A percentile compares a stretch with the other conserved stretches of the same genome.
Evolutionary conservation across 2,329 filamentous ascomycete genomes (phyloP).

Genomic region (Sphaerostilbella broomeana): DNA sequence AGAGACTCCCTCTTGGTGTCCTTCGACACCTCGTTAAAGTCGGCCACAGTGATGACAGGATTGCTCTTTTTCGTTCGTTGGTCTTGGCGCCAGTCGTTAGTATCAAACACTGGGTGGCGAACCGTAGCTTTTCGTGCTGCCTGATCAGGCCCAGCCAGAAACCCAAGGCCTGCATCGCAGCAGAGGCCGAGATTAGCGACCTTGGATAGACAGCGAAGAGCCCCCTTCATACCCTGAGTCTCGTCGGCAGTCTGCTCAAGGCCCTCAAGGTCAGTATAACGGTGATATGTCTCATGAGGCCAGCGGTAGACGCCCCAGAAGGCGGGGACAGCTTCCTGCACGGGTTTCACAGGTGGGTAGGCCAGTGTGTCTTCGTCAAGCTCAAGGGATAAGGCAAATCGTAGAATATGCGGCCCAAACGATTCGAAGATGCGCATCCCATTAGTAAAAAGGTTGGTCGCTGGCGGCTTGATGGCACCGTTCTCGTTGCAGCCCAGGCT

Average conservation of each 20-base stretch:
- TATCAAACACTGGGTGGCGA: slow-evolving; percentile 31
- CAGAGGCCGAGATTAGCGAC: slow-evolving; percentile 60
- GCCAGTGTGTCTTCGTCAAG: slow-evolving; percentile 48
- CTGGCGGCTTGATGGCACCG: slow-evolving; percentile 18
- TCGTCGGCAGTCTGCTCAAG: slow-evolving; percentile 60
- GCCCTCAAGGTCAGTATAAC: slow-evolving; percentile 52
- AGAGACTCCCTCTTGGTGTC: slow-evolving; percentile 19
- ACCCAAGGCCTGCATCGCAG: slow-evolving; percentile 61
- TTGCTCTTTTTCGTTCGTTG: slow-evolving; percentile 12
- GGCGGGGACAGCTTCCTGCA: slow-evolving; percentile 46
- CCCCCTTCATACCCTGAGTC: slow-evolving; percentile 52
- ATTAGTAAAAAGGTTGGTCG: slow-evolving; percentile 31
- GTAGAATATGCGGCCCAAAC: slow-evolving; percentile 53
- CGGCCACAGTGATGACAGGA: slow-evolving; percentile 19
- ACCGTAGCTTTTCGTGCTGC: slow-evolving; percentile 38
- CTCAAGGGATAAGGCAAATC: slow-evolving; percentile 63
- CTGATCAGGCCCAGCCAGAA: slow-evolving; percentile 56
- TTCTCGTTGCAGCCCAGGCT: slow-evolving; percentile 19
- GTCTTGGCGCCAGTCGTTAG: slow-evolving; percentile 21
- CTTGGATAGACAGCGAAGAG: slow-evolving; percentile 48
- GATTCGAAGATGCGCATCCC: slow-evolving; percentile 56
- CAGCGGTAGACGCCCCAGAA: slow-evolving; percentile 62
- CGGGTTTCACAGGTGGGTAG: slow-evolving; percentile 49
- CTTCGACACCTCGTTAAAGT: slow-evolving; percentile 20
- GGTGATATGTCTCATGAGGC: slow-evolving; percentile 53